Base-by-base conservation (phyloP, 2,329 filamentous ascomycete species). In the Trichoderma sp. region DNA sequence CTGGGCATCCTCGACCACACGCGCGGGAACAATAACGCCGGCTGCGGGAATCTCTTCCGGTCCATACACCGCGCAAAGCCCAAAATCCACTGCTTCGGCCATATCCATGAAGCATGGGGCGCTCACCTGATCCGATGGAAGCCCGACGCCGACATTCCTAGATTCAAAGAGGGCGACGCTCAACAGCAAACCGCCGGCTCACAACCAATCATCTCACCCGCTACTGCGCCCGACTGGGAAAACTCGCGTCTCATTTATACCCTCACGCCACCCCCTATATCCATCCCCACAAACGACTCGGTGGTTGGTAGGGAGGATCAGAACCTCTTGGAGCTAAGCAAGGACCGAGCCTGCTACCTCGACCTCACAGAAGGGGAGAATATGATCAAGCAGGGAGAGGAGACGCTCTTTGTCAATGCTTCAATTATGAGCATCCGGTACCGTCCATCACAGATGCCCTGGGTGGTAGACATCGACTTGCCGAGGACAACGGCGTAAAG, bases 71-170 rank as follows among this genome's bases (percentile, higher is more conserved):
- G 76, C 0, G 81, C 83, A 1, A 80, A 79, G 32, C 87, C 87
- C 2, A 76, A 77, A 7, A 73, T 89, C 4, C 86, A 88, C 76
- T 88, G 86, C 76, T 89, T 88, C 71, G 87, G 87, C 0, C 88
- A 89, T 73, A 85, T 89, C n/a, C 88, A 90, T 75, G 86, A 88
- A 74, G 84, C 82, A 0, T 91, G 88, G 87, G 90, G 89, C 3
- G 85, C 83, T 0, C 85, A 84, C 67, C 72, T 87, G 3, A 83
- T 88, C 0, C 79, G 80, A 1, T 92, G 89, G 90, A 79, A 77
- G 13, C 26, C 73, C 9, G 47, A 30, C 20, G 12, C 69, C 23
- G 58, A 82, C 79, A 12, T 6, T 39, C n/a, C 11, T 6, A 3
- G 36, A 2, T 13, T 0, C 3, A 2, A 17, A 8, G 20, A 17